These are phyloP conservation scores for Rhizoctonia solani DNA, from an alignment of 1,284 basidiomycete species.

Conservation along the genomic window DNA sequence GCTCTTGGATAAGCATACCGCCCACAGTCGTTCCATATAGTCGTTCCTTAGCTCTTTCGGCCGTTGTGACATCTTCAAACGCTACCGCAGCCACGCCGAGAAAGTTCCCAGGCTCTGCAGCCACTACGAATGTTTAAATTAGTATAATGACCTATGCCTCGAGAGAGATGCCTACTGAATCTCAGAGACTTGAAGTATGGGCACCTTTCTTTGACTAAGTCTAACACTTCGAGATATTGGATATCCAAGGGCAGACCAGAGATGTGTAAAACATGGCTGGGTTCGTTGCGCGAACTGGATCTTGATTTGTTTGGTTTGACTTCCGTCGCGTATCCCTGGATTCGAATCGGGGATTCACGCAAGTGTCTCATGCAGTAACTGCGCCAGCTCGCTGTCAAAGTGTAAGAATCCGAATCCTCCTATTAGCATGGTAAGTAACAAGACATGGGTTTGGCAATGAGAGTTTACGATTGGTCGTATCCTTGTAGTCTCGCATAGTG, in stretches of 20 bases:
- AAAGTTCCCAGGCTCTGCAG: not conserved
- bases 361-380: not conserved
- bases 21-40: conserved; percentile 1
- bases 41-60: not conserved
- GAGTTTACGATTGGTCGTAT: conserved; percentile 3
- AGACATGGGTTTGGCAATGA: not conserved
- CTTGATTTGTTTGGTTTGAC: conserved; percentile 1
- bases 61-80: not conserved
- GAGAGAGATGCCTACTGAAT: not conserved
- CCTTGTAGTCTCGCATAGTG: conserved; percentile 4
- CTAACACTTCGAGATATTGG: conserved; percentile 13
- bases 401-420: conserved; percentile 28
- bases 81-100: not conserved
- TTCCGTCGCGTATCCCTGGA: conserved; percentile 4
- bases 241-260: conserved; percentile 10
- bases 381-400: not conserved
- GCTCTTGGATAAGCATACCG: not conserved
- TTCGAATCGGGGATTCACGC: not conserved
- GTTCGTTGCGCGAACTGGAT: not conserved
- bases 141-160: not conserved
- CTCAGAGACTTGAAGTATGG: not conserved
- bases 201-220: not conserved
- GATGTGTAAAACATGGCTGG: not conserved
- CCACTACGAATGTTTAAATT: not conserved
- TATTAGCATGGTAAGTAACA: not conserved